Conservation (phyloP, 306 rosid genomes). For the Quercus suber region DNA sequence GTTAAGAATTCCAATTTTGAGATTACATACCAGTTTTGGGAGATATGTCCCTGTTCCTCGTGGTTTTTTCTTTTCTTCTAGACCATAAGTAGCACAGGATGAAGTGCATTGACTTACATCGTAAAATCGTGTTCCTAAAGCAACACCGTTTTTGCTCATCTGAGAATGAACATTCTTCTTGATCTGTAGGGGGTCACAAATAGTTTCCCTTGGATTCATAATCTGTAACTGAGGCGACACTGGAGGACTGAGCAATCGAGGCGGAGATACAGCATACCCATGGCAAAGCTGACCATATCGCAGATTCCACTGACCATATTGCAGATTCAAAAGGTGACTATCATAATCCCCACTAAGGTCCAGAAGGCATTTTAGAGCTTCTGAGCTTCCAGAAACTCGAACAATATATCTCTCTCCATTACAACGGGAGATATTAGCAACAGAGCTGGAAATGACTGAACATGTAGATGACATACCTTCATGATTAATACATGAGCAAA, state of each 20-base stretch:
- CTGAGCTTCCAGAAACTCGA: constrained; percentile 33
- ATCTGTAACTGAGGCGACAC: constrained; percentile 44
- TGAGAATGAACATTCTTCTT: constrained; percentile 42
- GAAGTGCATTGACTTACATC: constrained; percentile 40
- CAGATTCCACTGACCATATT: constrained; percentile 52
- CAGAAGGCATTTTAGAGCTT: constrained; percentile 46
- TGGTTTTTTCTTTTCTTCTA: constrained; percentile 57
- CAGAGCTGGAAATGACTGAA: constrained; percentile 23
- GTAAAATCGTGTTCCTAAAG: constrained; percentile 39
- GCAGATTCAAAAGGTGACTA: constrained; percentile 52
- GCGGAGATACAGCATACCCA: constrained; percentile 42
- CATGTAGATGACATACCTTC: constrained; percentile 27
- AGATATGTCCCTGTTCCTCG: constrained; percentile 79
- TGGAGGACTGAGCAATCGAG: constrained; percentile 52
- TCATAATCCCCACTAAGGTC: constrained; percentile 78
- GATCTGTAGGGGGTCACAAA: constrained; percentile 33
- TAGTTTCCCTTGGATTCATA: constrained; percentile 54
- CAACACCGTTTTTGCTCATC: constrained; percentile 42
- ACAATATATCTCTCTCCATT: constrained; percentile 23
- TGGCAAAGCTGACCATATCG: constrained; percentile 51
- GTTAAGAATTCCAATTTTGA: constrained; percentile 5
- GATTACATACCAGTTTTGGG: constrained; percentile 57
- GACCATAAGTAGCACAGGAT: constrained; percentile 31
- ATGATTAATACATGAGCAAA: constrained; percentile 25
- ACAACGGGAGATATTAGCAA: constrained; percentile 20